These are phyloP conservation scores for Solanum hybrid DNA, from an alignment of 305 asterid genomes.

Conservation along the genomic window DNA sequence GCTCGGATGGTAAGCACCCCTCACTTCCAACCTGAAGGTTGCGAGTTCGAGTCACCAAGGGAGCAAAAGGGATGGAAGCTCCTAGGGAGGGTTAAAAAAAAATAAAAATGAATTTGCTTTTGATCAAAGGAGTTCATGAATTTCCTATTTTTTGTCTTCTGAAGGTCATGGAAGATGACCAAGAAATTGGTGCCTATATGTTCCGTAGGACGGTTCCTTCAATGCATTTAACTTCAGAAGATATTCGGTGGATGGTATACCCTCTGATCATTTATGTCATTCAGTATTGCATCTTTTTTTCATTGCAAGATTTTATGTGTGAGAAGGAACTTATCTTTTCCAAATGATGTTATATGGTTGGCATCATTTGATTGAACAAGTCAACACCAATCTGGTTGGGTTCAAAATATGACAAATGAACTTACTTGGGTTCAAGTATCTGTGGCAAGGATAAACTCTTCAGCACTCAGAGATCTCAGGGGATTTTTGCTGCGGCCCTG, in stretches of 20 bases:
- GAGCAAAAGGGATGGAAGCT: too few relatives aligned
- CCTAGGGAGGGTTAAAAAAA: too few relatives aligned
- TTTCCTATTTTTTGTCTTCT: slow-evolving; percentile 16
- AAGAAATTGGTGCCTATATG: slow-evolving; percentile 96
- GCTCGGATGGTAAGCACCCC: too few relatives aligned
- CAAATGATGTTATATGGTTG: neutral
- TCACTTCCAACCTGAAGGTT: too few relatives aligned
- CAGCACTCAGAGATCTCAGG: neutral
- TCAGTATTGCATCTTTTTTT: neutral
- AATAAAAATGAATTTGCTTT: slow-evolving; percentile 3
- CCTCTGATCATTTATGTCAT: slow-evolving; percentile 1
- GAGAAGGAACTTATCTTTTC: neutral
- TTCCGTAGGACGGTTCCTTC: slow-evolving; percentile 99
- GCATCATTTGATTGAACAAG: neutral
- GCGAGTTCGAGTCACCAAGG: too few relatives aligned
- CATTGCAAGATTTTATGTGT: neutral
- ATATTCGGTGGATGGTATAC: slow-evolving; percentile 91
- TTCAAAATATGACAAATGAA: neutral
- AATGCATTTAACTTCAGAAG: slow-evolving; percentile 75
- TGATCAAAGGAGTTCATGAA: neutral
- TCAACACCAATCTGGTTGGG: neutral
- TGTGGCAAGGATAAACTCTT: neutral
- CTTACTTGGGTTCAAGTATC: neutral
- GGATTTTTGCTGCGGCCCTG: neutral
- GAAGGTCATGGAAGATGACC: slow-evolving; percentile 99